Evolutionary conservation across 352 stramenopile genomes (phyloP).

Genomic region (Phytophthora agathidicida): DNA sequence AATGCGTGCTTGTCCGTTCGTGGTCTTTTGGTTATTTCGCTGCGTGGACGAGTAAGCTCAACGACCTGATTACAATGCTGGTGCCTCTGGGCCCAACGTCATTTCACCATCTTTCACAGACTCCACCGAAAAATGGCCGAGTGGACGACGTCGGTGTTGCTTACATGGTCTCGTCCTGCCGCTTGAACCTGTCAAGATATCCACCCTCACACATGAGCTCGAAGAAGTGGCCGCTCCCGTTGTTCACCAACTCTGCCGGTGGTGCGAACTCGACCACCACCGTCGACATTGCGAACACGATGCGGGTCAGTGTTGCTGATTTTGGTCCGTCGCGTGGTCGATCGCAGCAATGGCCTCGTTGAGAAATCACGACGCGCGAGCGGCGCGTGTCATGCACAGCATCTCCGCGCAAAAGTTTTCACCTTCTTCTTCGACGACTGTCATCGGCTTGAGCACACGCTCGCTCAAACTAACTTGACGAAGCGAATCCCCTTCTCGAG

Average conservation of each 20-base stretch:
- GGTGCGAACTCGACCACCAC: not conserved
- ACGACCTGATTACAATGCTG: not conserved
- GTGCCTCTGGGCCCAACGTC: not conserved
- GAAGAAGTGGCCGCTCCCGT: not conserved
- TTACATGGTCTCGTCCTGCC: too few species aligned
- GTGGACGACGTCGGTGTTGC: not conserved
- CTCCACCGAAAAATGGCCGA: conserved; percentile 1
- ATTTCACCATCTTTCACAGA: conserved; percentile 6
- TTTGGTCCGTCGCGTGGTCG: conserved; percentile 6
- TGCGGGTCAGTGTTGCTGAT: not conserved
- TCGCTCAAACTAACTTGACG: not conserved
- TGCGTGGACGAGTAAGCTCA: not conserved
- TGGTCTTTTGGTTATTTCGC: conserved; percentile 2
- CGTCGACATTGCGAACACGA: not conserved
- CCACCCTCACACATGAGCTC: not conserved
- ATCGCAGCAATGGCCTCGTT: conserved; percentile 3
- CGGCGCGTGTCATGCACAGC: not conserved
- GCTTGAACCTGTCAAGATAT: not conserved
- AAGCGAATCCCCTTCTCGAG: not conserved
- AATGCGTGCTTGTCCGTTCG: not conserved
- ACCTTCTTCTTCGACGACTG: not conserved
- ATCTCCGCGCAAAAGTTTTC: conserved; percentile 6
- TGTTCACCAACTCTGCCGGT: not conserved
- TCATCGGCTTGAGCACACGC: not conserved
- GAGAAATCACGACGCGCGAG: conserved; percentile 6